Percentiles rank a stretch among this genome's conserved stretches.
phyloP scores from a whole-genome alignment of 805 yeast genomes.

The Saturnispora halmiae region DNA sequence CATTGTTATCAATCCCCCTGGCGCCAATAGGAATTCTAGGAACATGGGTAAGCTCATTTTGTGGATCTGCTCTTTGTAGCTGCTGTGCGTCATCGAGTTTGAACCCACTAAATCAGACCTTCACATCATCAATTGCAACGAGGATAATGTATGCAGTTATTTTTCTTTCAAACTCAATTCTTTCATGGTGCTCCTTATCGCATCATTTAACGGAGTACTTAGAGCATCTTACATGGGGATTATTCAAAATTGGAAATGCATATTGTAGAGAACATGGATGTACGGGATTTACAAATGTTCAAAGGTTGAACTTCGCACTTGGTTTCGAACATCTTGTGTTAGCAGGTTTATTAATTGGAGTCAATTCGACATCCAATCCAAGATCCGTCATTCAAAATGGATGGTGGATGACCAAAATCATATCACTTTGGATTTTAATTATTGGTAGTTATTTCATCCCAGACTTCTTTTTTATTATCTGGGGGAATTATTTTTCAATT shows the following conservation, averaged over 20 bases:
- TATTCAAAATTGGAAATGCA: constrained; percentile 43
- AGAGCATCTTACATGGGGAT: constrained; percentile 60
- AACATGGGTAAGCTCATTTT: constrained; percentile 59
- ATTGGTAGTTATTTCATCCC: constrained; percentile 70
- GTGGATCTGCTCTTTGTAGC: constrained; percentile 74
- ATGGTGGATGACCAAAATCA: constrained; percentile 73
- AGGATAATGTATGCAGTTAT: constrained; percentile 78
- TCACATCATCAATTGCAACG: constrained; percentile 68
- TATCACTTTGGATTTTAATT: constrained; percentile 48
- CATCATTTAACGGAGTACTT: constrained; percentile 69
- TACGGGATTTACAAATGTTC: constrained; percentile 87
- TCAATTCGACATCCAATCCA: constrained; percentile 67
- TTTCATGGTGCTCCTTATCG: constrained; percentile 90
- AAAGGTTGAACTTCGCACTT: constrained; percentile 79
- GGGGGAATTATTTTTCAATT: constrained; percentile 88
- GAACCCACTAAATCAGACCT: constrained; percentile 36
- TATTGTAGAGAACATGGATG: constrained; percentile 80
- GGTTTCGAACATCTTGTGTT: constrained; percentile 69
- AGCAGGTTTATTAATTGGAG: constrained; percentile 61
- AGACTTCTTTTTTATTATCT: constrained; percentile 73
- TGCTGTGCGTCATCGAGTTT: constrained; percentile 35
- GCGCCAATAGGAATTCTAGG: constrained; percentile 47
- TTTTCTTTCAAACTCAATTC: constrained; percentile 63
- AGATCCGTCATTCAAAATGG: constrained; percentile 85
- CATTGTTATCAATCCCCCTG: constrained; percentile 62